These are phyloP conservation scores for Fusarium ramigenum DNA, from an alignment of 2,329 filamentous ascomycete genomes.

Conservation along the genomic window DNA sequence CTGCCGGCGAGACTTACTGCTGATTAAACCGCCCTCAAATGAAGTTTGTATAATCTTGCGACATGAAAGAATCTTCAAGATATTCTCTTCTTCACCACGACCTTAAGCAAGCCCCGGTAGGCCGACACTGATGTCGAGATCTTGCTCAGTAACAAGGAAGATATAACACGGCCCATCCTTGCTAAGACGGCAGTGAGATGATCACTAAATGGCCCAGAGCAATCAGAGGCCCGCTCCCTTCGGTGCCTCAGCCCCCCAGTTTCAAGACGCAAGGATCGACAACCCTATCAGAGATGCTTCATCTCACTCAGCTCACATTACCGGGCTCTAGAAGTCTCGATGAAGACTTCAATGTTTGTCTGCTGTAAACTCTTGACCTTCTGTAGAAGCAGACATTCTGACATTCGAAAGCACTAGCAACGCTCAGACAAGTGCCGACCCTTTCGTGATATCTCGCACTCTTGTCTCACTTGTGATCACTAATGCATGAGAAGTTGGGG, in stretches of 20 bases:
- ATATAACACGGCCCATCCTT: background rate
- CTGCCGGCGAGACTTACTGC: background rate
- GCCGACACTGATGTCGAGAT: no score
- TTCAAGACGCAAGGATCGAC: background rate
- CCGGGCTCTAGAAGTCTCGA: background rate
- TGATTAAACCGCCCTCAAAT: background rate
- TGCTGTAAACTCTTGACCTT: no score
- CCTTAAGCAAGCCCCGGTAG: no score
- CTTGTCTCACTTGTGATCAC: background rate
- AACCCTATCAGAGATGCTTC: background rate
- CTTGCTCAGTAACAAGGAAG: no score
- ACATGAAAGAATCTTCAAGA: background rate
- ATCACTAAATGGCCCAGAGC: background rate
- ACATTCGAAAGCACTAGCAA: no score
- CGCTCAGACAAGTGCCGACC: accelerated
- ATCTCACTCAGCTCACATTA: background rate
- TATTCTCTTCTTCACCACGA: no score
- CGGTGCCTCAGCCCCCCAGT: background rate
- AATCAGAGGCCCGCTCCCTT: background rate
- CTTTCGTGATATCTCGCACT: background rate
- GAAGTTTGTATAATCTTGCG: background rate
- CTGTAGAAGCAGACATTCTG: accelerated
- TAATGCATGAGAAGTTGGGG: background rate
- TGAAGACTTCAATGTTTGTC: background rate
- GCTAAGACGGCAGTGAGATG: background rate